These are phyloP conservation scores for Auxenochlorella protothecoides DNA, from an alignment of 139 green algal genomes.

Conservation along the genomic window DNA sequence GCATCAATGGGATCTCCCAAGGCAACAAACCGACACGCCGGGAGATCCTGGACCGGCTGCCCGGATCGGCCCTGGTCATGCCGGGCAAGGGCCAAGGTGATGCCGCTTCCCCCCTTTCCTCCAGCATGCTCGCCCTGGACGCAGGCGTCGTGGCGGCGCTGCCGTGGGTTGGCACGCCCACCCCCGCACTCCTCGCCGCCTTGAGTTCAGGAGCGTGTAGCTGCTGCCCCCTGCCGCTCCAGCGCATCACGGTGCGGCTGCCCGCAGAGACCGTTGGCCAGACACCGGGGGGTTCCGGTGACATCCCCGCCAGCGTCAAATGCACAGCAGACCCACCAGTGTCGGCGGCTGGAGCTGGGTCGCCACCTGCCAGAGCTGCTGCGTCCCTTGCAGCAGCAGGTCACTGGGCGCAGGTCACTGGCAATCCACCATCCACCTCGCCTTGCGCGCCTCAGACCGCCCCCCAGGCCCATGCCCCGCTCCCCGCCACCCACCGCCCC, in stretches of 20 bases:
- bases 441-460: too few relatives aligned
- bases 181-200: neutral
- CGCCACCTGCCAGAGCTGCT: too few relatives aligned
- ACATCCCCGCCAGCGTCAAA: neutral
- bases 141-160: neutral
- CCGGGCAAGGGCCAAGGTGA: too few relatives aligned
- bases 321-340: neutral
- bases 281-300: too few relatives aligned
- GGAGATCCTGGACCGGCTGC: conserved; percentile 15
- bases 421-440: too few relatives aligned
- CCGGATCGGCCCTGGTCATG: neutral
- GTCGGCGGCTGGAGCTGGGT: neutral
- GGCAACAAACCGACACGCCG: conserved; percentile 4
- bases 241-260: conserved; percentile 1
- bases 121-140: conserved; percentile 1
- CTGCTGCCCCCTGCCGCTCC: conserved; percentile 6
- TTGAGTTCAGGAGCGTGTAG: neutral
- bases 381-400: neutral
- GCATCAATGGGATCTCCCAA: conserved; percentile 1
- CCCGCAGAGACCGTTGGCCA: neutral
- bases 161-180: too few relatives aligned
- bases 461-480: too few relatives aligned
- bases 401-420: too few relatives aligned
- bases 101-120: neutral
- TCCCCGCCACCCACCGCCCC: too few relatives aligned